Evolutionary conservation across 2,329 filamentous ascomycete species (phyloP), one percentile per base, ranked within the genome.

Genomic region (Ophiocordyceps camponoti-saundersi): DNA sequence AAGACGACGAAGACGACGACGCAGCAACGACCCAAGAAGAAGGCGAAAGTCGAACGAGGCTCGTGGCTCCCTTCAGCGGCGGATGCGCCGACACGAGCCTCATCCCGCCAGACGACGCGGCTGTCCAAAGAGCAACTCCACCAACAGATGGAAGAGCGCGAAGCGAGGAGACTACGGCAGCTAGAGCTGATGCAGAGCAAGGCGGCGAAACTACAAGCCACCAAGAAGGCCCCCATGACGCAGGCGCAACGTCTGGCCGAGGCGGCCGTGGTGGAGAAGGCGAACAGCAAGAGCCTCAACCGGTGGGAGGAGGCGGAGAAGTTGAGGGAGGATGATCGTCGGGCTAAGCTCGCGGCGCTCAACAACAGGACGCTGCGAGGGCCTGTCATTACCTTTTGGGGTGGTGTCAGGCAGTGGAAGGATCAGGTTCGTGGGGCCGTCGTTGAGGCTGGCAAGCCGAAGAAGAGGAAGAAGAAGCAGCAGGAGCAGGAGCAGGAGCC

Each of bases 261-360:
- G 63, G 89, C 89, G 1, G 85, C 82, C 18, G 68, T 80, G 46
- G 81, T 93, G 7, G 92, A 96, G 64, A 82, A 83, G 62, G 73
- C 81, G 56, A 95, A 98, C 62, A 77, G 82, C 54, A 93, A 86
- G 71, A 96, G 83, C 62, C 67, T 95, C 57, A 95, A 90, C 58
- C 75, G 86, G 48, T 96, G 90, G 89, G 89, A 96, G 62, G 83
- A 87, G 61, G 85, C 87, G 7, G 92, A 98, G 65, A 88, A 87
- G 64, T 80, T 83, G 60, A 79, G 90, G 49, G 84, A 89, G 53
- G 86, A 90, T 56, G 85, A 94, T 58, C 76, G 90, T 50, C 76
- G 79, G 52, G 83, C 80, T 40, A 90, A 84, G 64, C 70, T 96
- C 44, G 88, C 90, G 39, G 92, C 90, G 15, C 69, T 96, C 54